These are phyloP conservation scores for Colletotrichum godetiae DNA, from an alignment of 2,329 filamentous ascomycete species.

Conservation along the genomic window DNA sequence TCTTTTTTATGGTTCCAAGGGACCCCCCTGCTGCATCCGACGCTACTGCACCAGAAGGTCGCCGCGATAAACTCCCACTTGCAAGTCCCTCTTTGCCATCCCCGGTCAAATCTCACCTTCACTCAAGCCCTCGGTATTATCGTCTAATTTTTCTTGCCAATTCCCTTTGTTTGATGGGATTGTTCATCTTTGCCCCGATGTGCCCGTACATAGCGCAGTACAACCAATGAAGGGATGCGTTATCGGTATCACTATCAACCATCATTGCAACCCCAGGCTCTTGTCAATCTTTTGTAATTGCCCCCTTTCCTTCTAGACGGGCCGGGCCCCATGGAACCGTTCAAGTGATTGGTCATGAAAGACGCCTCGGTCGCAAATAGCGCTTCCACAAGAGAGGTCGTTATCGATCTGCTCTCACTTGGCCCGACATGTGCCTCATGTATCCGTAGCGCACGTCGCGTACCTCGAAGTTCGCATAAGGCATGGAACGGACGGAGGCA, in stretches of 20 bases:
- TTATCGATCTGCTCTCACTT: neutral
- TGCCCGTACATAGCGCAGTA: neutral
- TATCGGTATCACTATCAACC: neutral
- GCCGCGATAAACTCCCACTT: constrained; percentile 28
- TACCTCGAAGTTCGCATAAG: constrained; percentile 13
- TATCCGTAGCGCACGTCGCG: constrained; percentile 7
- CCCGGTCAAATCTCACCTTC: constrained; percentile 14
- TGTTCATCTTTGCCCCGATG: neutral
- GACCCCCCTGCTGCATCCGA: constrained; percentile 24
- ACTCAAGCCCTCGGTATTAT: neutral
- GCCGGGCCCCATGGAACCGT: neutral
- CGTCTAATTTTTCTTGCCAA: neutral
- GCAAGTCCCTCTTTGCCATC: neutral
- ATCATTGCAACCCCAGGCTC: constrained; percentile 1
- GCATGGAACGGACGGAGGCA: neutral
- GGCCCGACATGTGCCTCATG: neutral
- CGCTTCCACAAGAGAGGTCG: neutral
- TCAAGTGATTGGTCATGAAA: neutral
- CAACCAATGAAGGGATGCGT: neutral
- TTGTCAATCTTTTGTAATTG: neutral
- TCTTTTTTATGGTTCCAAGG: constrained; percentile 34
- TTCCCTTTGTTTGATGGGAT: neutral
- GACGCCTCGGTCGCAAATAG: constrained; percentile 8
- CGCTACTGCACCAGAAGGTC: constrained; percentile 31
- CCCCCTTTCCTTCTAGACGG: neutral